Percentiles rank a stretch among this genome's conserved stretches.
These are phyloP conservation scores for Astrothelium subdiscretum DNA, from an alignment of 495 filamentous ascomycete species.

Conservation along the genomic window DNA sequence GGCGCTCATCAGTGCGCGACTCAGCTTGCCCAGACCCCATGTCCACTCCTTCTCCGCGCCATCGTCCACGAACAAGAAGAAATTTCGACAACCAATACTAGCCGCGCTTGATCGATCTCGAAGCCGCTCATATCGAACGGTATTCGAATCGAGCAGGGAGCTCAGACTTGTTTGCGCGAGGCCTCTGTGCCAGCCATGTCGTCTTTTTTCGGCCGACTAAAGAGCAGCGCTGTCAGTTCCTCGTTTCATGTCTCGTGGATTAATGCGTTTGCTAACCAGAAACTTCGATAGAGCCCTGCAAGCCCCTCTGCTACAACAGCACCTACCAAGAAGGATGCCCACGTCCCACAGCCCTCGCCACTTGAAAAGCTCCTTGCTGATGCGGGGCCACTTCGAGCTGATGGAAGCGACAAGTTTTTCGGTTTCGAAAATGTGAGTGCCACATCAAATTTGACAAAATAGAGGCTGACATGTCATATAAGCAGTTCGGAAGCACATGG, in stretches of 20 bases:
- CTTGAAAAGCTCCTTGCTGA: conserved; percentile 74
- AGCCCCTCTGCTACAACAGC: not conserved
- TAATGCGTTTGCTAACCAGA: not conserved
- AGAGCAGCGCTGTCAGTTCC: conserved; percentile 25
- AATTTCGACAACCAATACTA: not conserved
- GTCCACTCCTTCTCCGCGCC: not conserved
- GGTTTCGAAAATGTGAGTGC: conserved; percentile 88
- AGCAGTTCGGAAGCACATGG: conserved; percentile 94
- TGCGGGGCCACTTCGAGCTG: conserved; percentile 62
- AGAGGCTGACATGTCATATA: conserved; percentile 18
- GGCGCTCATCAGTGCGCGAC: not conserved
- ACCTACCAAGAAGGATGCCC: conserved; percentile 57
- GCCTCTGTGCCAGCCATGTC: conserved; percentile 20
- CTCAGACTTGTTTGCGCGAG: not conserved
- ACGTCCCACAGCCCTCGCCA: conserved; percentile 56
- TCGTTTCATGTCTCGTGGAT: not conserved
- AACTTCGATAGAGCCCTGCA: not conserved
- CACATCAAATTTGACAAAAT: conserved; percentile 1
- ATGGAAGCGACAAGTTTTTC: conserved; percentile 98
- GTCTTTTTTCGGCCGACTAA: conserved; percentile 33
- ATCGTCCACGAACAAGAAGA: not conserved
- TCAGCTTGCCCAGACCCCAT: not conserved
- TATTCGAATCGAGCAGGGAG: not conserved
- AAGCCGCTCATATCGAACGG: not conserved
- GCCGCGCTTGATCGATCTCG: not conserved